Conservation (phyloP, 495 filamentous ascomycete genomes). For the Hypomontagnella monticulosa region DNA sequence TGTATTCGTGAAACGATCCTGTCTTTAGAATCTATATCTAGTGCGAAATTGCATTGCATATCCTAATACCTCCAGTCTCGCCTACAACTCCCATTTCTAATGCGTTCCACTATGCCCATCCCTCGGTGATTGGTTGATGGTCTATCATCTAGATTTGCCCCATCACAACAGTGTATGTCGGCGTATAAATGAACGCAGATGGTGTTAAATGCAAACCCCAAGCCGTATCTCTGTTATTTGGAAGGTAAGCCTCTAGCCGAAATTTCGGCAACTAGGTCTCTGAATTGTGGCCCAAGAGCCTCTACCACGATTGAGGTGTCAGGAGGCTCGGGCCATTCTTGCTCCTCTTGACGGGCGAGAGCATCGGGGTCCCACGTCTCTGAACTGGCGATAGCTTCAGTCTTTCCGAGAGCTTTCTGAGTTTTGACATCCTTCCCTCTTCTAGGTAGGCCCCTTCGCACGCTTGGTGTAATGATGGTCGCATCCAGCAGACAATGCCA, state of each 20-base stretch:
- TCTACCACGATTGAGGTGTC: constrained; percentile 52
- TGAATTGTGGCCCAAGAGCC: constrained; percentile 49
- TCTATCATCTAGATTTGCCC: not conserved
- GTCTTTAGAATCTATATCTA: no score
- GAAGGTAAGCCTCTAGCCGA: constrained; percentile 21
- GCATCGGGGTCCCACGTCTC: constrained; percentile 41
- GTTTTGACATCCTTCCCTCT: constrained; percentile 62
- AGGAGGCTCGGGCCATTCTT: constrained; percentile 41
- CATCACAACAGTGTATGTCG: not conserved
- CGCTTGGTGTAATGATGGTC: constrained; percentile 65
- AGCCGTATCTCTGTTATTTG: not conserved
- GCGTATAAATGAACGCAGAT: not conserved
- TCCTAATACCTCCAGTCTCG: no score
- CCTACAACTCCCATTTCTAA: no score
- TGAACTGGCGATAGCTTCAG: constrained; percentile 52
- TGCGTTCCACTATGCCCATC: no score
- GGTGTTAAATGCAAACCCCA: not conserved
- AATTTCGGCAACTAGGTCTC: constrained; percentile 43
- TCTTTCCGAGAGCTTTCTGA: constrained; percentile 58
- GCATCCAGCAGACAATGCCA: constrained; percentile 72
- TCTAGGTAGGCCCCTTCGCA: constrained; percentile 54
- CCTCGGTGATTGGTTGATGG: no score
- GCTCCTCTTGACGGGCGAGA: constrained; percentile 27
- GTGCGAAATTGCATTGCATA: no score
- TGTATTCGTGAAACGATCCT: no score